Conservation (phyloP, 805 yeast species). For the Candida mattraensis region DNA sequence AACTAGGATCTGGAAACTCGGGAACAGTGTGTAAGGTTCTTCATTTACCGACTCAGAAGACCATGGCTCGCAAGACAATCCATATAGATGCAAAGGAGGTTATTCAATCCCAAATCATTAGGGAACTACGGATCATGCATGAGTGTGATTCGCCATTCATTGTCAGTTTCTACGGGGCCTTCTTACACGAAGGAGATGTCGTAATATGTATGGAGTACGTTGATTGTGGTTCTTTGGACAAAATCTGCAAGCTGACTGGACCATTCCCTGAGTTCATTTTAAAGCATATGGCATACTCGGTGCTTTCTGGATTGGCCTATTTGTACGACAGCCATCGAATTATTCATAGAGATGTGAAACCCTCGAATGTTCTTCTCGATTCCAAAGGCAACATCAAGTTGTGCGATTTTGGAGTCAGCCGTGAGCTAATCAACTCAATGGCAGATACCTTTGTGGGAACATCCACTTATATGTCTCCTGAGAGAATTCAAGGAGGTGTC, state of each 20-base stretch:
- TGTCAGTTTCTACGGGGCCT: conserved; percentile 90
- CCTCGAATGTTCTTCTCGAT: conserved; percentile 87
- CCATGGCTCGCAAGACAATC: conserved; percentile 88
- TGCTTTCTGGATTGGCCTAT: conserved; percentile 78
- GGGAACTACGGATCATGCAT: conserved; percentile 88
- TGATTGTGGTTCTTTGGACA: conserved; percentile 91
- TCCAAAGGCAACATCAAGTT: conserved; percentile 84
- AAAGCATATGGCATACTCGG: conserved; percentile 71
- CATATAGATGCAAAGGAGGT: conserved; percentile 80
- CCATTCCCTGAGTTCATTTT: conserved; percentile 68
- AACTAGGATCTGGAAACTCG: conserved; percentile 89
- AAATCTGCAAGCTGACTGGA: conserved; percentile 61
- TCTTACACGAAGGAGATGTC: conserved; percentile 69
- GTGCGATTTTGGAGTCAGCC: conserved; percentile 95
- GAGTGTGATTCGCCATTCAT: conserved; percentile 84
- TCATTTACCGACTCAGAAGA: conserved; percentile 83
- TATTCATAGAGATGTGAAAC: conserved; percentile 95
- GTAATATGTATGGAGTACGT: conserved; percentile 94
- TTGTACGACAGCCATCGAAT: conserved; percentile 81
- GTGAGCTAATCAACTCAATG: conserved; percentile 87
- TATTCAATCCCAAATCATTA: conserved; percentile 77
- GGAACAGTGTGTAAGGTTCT: conserved; percentile 89
- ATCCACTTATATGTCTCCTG: conserved; percentile 97
- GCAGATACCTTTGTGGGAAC: conserved; percentile 99
- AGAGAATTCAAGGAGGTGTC: conserved; percentile 90